Conservation (phyloP, 495 filamentous ascomycete species). For the Sporormia fimetaria region DNA sequence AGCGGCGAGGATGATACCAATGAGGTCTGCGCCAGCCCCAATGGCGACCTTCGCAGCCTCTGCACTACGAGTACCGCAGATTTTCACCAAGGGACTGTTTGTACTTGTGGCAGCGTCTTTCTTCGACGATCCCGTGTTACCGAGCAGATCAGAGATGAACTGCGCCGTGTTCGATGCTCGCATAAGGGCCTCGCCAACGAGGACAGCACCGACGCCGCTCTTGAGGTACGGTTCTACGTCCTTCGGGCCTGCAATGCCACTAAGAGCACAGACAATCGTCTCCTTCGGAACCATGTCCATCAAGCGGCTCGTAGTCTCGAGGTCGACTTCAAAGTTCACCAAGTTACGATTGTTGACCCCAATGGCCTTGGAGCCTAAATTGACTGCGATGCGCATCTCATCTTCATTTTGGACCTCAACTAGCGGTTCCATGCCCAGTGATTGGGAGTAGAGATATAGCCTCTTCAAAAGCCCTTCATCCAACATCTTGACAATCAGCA, state of each 20-base stretch:
- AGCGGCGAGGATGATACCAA: conserved; percentile 84
- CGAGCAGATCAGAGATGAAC: conserved; percentile 75
- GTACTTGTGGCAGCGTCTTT: conserved; percentile 3
- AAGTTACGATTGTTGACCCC: conserved; percentile 97
- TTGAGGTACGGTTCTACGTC: conserved; percentile 81
- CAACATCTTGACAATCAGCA: conserved; percentile 98
- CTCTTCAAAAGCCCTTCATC: conserved; percentile 58
- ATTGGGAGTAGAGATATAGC: conserved; percentile 77
- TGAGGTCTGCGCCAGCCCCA: conserved; percentile 77
- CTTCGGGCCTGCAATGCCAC: conserved; percentile 82
- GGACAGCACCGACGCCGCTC: conserved; percentile 81
- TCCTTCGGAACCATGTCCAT: conserved; percentile 72
- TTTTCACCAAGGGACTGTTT: conserved; percentile 62
- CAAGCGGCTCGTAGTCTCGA: conserved; percentile 83
- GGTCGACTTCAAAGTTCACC: conserved; percentile 90
- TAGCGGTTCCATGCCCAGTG: conserved; percentile 92
- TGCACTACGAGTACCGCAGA: conserved; percentile 82
- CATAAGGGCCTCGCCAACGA: conserved; percentile 96
- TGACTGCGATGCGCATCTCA: conserved; percentile 81
- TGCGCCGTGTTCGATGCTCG: conserved; percentile 62
- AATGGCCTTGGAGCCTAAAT: conserved; percentile 84
- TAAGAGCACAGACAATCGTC: conserved; percentile 89
- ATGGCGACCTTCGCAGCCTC: conserved; percentile 73
- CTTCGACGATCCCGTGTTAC: conserved; percentile 34
- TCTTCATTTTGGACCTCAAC: conserved; percentile 93